Conservation (phyloP, 2,329 filamentous ascomycete genomes). For the Endoconidiophora laricicola region DNA sequence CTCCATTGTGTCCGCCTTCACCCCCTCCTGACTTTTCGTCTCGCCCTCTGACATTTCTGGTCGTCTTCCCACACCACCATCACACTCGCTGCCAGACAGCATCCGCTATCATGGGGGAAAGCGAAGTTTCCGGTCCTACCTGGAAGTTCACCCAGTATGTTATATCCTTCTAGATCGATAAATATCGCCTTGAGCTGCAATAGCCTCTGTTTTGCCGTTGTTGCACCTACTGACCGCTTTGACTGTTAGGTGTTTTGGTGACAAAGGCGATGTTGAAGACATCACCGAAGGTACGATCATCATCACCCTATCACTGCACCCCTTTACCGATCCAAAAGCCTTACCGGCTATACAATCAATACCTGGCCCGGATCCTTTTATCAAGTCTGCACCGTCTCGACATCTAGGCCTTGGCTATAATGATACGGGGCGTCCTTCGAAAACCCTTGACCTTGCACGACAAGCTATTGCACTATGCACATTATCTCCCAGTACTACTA, state of each 20-base stretch:
- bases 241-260: conserved; percentile 74
- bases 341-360: neutral
- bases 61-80: neutral
- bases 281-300: conserved; percentile 70
- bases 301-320: neutral
- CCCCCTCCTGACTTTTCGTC: neutral
- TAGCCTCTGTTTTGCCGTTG: neutral
- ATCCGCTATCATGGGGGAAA: conserved; percentile 79
- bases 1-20: neutral
- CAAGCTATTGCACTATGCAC: too few species aligned
- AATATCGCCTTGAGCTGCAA: too few species aligned
- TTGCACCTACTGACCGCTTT: conserved; percentile 10
- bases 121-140: conserved; percentile 82
- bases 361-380: neutral
- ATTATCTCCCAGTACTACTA: too few species aligned
- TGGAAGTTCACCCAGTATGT: conserved; percentile 99
- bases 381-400: neutral
- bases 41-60: neutral
- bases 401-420: neutral
- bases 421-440: neutral
- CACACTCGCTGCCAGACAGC: conserved; percentile 27
- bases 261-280: conserved; percentile 98
- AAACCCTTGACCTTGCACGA: neutral
- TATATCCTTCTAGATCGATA: neutral
- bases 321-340: neutral